phyloP scores from a whole-genome alignment of 2,329 filamentous ascomycete species.

The Tolypocladium guangdongense region DNA sequence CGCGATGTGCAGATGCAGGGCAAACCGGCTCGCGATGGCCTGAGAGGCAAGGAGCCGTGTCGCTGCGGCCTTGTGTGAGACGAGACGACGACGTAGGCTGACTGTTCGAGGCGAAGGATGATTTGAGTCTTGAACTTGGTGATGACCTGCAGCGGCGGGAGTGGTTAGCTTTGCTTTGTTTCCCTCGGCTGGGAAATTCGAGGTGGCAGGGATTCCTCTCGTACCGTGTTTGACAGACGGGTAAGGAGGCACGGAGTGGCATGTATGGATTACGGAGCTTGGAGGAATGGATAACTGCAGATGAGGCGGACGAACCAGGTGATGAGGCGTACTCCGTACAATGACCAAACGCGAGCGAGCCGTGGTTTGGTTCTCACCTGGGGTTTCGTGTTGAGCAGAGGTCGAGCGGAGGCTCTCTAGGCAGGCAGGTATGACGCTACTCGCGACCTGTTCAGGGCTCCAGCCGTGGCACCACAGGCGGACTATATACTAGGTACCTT shows the following conservation, averaged over 20 bases:
- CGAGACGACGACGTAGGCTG: no score
- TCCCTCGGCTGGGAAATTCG: conserved; percentile 1
- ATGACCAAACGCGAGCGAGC: neutral
- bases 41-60: neutral
- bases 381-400: neutral
- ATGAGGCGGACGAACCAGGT: neutral
- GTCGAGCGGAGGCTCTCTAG: neutral
- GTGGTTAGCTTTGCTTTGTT: neutral
- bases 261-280: no score
- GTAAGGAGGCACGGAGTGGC: neutral
- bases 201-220: neutral
- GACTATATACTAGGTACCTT: neutral
- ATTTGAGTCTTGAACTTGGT: neutral
- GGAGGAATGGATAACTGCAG: neutral
- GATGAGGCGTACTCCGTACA: neutral
- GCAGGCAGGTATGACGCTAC: neutral
- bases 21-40: neutral
- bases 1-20: neutral
- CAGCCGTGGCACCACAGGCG: neutral
- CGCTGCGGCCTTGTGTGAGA: neutral
- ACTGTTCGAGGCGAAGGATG: neutral
- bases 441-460: neutral
- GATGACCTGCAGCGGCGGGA: neutral
- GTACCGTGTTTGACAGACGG: neutral
- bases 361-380: neutral